Evolutionary conservation across 106 monocot species (phyloP).

Genomic region (Chionographis japonica): DNA sequence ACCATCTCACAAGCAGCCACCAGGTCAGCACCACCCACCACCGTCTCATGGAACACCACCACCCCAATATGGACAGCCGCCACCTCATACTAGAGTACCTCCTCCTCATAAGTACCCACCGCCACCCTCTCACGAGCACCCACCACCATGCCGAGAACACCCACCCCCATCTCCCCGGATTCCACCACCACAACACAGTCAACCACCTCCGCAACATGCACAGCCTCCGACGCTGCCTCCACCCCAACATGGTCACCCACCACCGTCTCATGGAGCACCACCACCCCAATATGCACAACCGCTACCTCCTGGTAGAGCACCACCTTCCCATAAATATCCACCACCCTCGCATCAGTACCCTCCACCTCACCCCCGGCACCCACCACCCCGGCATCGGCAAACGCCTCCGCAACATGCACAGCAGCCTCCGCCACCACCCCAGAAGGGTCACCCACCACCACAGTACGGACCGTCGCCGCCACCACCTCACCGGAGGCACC

Average conservation of each 20-base stretch:
- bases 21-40: neutral
- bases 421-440: too few relatives aligned
- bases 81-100: neutral
- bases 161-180: neutral
- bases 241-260: too few relatives aligned
- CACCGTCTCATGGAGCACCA: too few relatives aligned
- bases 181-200: neutral
- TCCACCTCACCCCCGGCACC: neutral
- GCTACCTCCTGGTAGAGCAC: too few relatives aligned
- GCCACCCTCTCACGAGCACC: neutral
- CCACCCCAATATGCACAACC: too few relatives aligned
- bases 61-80: neutral
- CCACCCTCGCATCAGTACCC: neutral
- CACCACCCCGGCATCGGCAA: neutral
- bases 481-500: neutral
- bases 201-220: slow-evolving; percentile 2
- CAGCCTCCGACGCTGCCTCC: neutral
- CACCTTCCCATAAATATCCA: neutral
- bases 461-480: neutral
- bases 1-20: neutral
- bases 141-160: neutral
- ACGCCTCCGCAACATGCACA: too few relatives aligned
- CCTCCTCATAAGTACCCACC: neutral
- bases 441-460: neutral
- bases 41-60: neutral